A percentile compares a stretch with the other conserved stretches of the same genome.
Conservation (phyloP, 1,284 basidiomycete genomes). For the Melampsora americana region DNA sequence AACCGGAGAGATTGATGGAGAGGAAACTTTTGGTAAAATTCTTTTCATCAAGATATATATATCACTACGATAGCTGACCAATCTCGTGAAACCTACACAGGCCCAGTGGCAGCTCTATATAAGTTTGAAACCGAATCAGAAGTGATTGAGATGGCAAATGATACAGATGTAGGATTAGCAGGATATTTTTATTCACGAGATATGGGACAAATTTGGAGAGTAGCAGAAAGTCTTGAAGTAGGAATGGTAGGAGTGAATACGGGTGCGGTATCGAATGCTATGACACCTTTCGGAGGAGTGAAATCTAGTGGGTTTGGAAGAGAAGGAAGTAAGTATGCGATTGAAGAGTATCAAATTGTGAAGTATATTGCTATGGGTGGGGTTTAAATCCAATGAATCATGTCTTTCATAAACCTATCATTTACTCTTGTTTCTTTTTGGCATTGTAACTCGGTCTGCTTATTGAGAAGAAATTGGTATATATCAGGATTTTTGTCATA, state of each 20-base stretch:
- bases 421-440: too few species aligned
- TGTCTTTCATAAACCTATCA: too few species aligned
- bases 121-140: conserved; percentile 91
- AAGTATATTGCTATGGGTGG: conserved; percentile 73
- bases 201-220: conserved; percentile 84
- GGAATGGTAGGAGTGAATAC: conserved; percentile 91
- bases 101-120: conserved; percentile 57
- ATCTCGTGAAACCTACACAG: conserved; percentile 21
- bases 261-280: conserved; percentile 72
- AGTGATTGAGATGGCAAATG: conserved; percentile 80
- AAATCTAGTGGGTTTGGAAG: conserved; percentile 78
- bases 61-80: background rate
- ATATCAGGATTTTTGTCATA: too few species aligned
- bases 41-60: background rate
- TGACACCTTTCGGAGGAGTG: conserved; percentile 87
- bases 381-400: too few species aligned
- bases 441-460: too few species aligned
- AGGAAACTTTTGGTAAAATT: conserved; percentile 76
- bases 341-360: conserved; percentile 62
- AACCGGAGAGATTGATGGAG: conserved; percentile 60
- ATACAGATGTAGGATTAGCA: conserved; percentile 78
- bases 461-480: too few species aligned
- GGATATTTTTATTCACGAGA: conserved; percentile 83
- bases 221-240: conserved; percentile 94
- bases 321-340: conserved; percentile 59